A percentile compares a stretch with the other conserved stretches of the same genome.
phyloP scores from a whole-genome alignment of 768 basidiomycete species.

The Candolleomyces eurysporus region DNA sequence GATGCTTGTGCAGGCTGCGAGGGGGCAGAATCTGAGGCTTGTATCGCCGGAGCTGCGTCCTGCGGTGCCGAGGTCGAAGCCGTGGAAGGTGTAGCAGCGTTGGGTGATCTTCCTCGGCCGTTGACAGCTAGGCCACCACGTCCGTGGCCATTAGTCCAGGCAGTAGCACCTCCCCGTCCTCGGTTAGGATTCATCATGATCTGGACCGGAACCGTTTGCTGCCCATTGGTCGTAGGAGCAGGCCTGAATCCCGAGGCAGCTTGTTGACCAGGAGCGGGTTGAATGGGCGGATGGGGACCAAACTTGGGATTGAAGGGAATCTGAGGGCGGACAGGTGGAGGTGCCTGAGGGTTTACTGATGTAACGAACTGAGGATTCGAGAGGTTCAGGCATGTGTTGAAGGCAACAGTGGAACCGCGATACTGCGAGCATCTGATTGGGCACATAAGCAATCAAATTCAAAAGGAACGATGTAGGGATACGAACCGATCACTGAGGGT shows the following conservation, averaged over 20 bases:
- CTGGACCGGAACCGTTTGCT: conserved; percentile 40
- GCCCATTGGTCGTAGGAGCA: conserved; percentile 37
- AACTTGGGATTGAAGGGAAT: conserved; percentile 64
- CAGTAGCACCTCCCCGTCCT: conserved; percentile 31
- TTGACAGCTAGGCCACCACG: conserved; percentile 3
- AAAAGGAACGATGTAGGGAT: background rate
- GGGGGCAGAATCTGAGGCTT: background rate
- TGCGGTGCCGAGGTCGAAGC: background rate
- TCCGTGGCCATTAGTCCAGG: conserved; percentile 30
- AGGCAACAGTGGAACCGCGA: conserved; percentile 85
- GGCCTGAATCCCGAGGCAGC: conserved; percentile 67
- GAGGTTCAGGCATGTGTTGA: conserved; percentile 87
- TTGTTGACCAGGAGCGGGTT: conserved; percentile 50
- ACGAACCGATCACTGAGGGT: conserved; percentile 79
- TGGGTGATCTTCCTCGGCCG: conserved; percentile 1
- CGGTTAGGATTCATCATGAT: conserved; percentile 81
- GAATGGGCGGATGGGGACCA: conserved; percentile 64
- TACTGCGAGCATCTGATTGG: conserved; percentile 79
- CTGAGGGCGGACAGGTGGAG: conserved; percentile 43
- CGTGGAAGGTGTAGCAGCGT: background rate
- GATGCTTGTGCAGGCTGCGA: background rate
- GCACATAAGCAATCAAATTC: background rate
- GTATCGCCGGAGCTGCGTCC: no score
- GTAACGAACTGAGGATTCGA: conserved; percentile 83
- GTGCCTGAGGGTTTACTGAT: conserved; percentile 62